Percentiles rank a stretch among this genome's conserved stretches.
phyloP scores from a whole-genome alignment of 2,329 filamentous ascomycete species.

The Fusarium chaquense region DNA sequence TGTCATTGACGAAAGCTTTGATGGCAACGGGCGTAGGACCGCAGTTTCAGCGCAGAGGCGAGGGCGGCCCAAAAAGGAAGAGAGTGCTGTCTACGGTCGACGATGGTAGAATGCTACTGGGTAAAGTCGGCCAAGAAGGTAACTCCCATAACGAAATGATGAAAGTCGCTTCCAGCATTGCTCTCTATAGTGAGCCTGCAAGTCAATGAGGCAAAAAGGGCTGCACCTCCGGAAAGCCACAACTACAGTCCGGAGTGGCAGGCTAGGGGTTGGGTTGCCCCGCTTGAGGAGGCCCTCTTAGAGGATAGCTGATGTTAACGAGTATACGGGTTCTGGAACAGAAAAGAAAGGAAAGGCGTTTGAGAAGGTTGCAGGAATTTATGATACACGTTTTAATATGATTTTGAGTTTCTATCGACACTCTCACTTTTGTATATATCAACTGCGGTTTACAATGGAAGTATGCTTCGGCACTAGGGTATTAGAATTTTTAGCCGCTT shows the following conservation, averaged over 20 bases:
- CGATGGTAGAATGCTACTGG: constrained; percentile 25
- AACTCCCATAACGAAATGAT: no score
- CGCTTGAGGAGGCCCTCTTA: no score
- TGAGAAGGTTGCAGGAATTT: constrained; percentile 3
- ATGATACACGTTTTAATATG: constrained; percentile 13
- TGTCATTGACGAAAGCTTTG: constrained; percentile 28
- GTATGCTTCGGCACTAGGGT: no score
- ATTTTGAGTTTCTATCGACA: neutral
- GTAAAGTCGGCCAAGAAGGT: no score
- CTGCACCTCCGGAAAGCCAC: no score
- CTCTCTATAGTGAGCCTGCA: no score
- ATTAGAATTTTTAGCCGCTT: no score
- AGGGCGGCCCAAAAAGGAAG: constrained; percentile 38
- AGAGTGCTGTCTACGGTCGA: constrained; percentile 38
- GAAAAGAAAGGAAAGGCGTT: constrained; percentile 17
- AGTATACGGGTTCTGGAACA: neutral
- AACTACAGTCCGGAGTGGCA: no score
- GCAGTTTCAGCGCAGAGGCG: constrained; percentile 45
- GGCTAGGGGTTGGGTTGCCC: no score
- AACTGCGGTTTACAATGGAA: no score
- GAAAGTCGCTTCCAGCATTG: no score
- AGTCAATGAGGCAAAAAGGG: no score
- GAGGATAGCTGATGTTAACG: neutral
- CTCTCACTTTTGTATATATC: neutral
- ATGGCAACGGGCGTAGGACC: constrained; percentile 41